Evolutionary conservation across 768 basidiomycete genomes (phyloP), one percentile per base, ranked within the genome.

Genomic region (Boletus sp.): DNA sequence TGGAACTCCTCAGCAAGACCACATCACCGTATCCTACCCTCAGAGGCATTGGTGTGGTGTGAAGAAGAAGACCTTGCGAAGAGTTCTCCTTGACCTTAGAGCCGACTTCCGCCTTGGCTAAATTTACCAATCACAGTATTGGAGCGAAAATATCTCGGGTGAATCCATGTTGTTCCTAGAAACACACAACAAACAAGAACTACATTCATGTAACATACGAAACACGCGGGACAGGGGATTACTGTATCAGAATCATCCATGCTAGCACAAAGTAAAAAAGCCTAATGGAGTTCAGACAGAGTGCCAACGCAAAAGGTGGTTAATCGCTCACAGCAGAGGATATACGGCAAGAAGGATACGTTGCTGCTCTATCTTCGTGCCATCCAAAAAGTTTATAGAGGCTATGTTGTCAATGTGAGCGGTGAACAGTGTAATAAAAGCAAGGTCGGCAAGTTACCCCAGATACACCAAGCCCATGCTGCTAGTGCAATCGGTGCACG

Each of bases 241-340:
- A 95, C 73, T 94, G 91, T 62, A 96, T 95, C 65, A 96, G 78
- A 63, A 96, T 95, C 94, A 96, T 96, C 94, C 94, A 96, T 4
- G 93, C 92, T 40, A 97, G 76, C 63, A 96, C 86, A 74, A 95
- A 95, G 70, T 95, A 97, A 72, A 97, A 96, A 33, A 97, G 77
- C 44, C 92, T 92, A 62, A 1, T 44, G 41, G 24, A 39, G 51
- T 36, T 66, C 53, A 51, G 39, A n/a, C 39, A 37, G 32, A 33
- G 45, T 5, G 17, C 12, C 35, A 15, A 24, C 36, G 14, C 36
- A 30, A 57, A 49, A 41, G 52, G 30, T 36, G 44, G 9, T 29
- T 44, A 39, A 35, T 42, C 24, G 78, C 90, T 75, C 61, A 92
- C 92, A 94, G 76, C 40, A 97, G 78, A n/a, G 96, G 96, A 75